Evolutionary conservation across 768 basidiomycete genomes (phyloP), one percentile per base, ranked within the genome.

Genomic region (Naematelia aurantialba): DNA sequence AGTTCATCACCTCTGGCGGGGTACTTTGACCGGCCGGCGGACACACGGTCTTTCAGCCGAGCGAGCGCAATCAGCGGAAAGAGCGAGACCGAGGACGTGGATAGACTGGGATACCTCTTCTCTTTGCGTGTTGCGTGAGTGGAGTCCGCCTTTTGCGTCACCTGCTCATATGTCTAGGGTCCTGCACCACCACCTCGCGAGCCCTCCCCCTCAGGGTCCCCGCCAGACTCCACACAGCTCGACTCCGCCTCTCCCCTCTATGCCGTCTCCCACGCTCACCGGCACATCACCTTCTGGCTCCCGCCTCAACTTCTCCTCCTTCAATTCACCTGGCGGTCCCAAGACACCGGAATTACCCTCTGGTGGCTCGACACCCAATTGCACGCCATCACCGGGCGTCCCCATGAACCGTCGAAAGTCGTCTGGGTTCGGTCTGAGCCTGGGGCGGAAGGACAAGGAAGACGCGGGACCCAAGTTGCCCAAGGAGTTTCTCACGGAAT

Each of bases 51-150:
- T 39, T 39, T 39, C 34, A 39, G 34, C 34, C 8, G 34, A 39
- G 34, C 34, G 8, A 39, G 34, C 17, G 34, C 17, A 17, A 17
- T 17, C 8, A 39, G 34, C 17, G 34, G 34, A 39, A 39, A 39
- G 34, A 39, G 34, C 34, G 34, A 39, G 34, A 39, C 17, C 8
- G 63, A 70, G 24, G 69, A 71, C 29, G 34, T 71, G 27, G 74
- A 76, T 45, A 51, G 59, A 34, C 39, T 66, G 51, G 68, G 68
- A 1, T 76, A 76, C 48, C 58, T 56, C 42, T 76, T 66, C 51
- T 70, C 74, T 21, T 55, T 76, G 25, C 53, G 70, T 25, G 72
- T 75, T 10, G 73, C 73, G 73, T 76, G 50, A 68, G 70, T 72
- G 2, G 5, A 4, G 46, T 63, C 10, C 24, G n/a, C n/a, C n/a